Percentiles rank a stretch among this genome's conserved stretches.
These are phyloP conservation scores for Globisporangium acanthophoron DNA, from an alignment of 352 stramenopile genomes.

Conservation along the genomic window DNA sequence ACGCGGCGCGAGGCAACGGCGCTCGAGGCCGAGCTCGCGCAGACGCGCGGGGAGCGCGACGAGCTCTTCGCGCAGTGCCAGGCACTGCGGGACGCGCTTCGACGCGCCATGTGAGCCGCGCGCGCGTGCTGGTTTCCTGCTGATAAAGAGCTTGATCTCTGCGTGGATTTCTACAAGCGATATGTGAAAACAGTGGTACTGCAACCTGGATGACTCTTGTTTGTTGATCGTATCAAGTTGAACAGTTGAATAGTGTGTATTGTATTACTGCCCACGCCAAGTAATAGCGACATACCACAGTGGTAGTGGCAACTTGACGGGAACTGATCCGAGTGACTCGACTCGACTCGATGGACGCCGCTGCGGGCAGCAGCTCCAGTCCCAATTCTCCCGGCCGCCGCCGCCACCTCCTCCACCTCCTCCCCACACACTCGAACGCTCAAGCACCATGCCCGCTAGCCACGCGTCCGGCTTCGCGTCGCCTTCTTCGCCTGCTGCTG, in stretches of 20 bases:
- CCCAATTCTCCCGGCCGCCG: neutral
- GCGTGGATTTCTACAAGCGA: too few species aligned
- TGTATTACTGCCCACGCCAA: too few species aligned
- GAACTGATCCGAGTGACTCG: neutral
- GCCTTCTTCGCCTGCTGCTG: neutral
- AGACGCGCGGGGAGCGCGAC: conserved; percentile 45
- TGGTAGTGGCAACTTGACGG: neutral
- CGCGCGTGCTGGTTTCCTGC: too few species aligned
- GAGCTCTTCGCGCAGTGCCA: conserved; percentile 63
- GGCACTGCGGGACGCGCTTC: conserved; percentile 44
- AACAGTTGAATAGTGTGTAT: too few species aligned
- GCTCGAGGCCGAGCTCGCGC: conserved; percentile 21
- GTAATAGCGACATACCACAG: too few species aligned
- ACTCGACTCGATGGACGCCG: too few species aligned
- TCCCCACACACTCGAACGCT: too few species aligned
- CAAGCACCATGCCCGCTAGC: neutral
- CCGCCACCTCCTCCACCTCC: neutral
- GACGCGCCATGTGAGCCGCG: neutral
- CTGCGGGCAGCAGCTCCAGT: neutral
- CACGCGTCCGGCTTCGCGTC: neutral
- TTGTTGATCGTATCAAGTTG: too few species aligned
- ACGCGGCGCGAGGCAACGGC: conserved; percentile 23
- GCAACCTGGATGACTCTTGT: too few species aligned
- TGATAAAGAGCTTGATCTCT: too few species aligned
- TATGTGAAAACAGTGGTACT: too few species aligned